A percentile compares a stretch with the other conserved stretches of the same genome.
Conservation (phyloP, 768 basidiomycete species). For the Mycena metata region DNA sequence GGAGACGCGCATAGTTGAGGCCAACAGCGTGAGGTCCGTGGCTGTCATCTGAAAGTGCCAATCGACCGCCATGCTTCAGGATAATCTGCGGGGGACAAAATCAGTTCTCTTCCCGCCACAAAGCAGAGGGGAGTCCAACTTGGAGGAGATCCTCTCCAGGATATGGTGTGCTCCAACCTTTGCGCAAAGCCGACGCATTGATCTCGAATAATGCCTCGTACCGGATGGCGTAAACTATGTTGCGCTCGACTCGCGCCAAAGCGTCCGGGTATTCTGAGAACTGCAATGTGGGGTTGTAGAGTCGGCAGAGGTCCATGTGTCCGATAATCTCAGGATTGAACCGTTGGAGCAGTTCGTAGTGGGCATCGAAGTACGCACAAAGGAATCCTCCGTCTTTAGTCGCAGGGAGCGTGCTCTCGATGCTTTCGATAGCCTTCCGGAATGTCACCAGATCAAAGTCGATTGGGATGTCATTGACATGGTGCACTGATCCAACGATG, state of each 20-base stretch:
- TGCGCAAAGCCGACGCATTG: constrained; percentile 93
- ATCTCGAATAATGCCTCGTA: constrained; percentile 96
- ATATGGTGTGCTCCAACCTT: constrained; percentile 89
- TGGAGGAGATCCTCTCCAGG: constrained; percentile 83
- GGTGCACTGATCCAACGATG: constrained; percentile 94
- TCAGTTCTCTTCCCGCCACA: constrained; percentile 2
- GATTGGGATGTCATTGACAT: constrained; percentile 89
- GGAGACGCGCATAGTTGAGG: constrained; percentile 80
- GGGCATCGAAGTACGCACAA: constrained; percentile 86
- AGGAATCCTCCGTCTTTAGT: constrained; percentile 60
- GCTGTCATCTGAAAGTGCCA: constrained; percentile 95
- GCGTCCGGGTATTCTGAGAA: constrained; percentile 71
- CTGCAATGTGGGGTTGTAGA: constrained; percentile 77
- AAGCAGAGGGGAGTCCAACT: constrained; percentile 55
- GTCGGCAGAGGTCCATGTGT: constrained; percentile 92
- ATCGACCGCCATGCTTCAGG: constrained; percentile 73
- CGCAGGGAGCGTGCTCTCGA: constrained; percentile 40
- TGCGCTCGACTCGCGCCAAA: constrained; percentile 78
- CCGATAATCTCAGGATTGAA: constrained; percentile 92
- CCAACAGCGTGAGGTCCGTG: constrained; percentile 93
- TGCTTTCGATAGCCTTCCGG: constrained; percentile 66
- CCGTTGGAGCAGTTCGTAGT: constrained; percentile 75
- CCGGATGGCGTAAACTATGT: constrained; percentile 75
- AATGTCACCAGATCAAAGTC: constrained; percentile 89
- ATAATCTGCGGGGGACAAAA: constrained; percentile 72